Evolutionary conservation across 176 grass and related monocot genomes (phyloP).

Genomic region (Saccharum spontaneum): DNA sequence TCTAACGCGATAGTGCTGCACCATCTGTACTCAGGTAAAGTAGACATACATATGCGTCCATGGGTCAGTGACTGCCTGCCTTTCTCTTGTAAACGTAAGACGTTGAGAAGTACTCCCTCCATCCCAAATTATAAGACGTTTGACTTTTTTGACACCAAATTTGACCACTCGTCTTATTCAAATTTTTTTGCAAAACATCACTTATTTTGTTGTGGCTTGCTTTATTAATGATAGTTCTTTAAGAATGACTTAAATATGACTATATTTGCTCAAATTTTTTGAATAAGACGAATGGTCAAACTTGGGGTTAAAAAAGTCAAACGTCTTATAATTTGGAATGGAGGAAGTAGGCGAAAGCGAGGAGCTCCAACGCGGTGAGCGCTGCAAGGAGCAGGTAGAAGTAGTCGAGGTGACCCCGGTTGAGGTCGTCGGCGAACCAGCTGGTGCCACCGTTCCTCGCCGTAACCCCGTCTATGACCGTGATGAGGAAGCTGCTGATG

Average conservation of each 20-base stretch:
- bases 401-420: conserved; percentile 61
- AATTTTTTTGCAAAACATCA: too few species aligned
- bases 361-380: conserved; percentile 37
- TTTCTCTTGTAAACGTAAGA: conserved; percentile 45
- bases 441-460: conserved; percentile 29
- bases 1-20: not conserved
- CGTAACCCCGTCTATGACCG: conserved; percentile 36
- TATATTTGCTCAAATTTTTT: too few species aligned
- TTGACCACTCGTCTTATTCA: too few species aligned
- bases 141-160: too few species aligned
- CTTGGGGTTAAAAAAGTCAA: too few species aligned
- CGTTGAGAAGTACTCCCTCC: too few species aligned
- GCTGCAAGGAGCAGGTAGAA: conserved; percentile 57
- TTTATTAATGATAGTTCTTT: too few species aligned
- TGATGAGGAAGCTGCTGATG: conserved; percentile 58
- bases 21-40: not conserved
- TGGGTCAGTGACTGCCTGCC: not conserved
- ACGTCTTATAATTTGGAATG: too few species aligned
- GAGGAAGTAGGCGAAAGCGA: conserved; percentile 36
- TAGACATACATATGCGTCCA: not conserved
- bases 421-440: conserved; percentile 61
- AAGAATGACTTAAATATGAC: too few species aligned
- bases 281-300: too few species aligned
- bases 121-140: too few species aligned
- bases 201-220: too few species aligned